Base-by-base conservation (phyloP, 495 filamentous ascomycete genomes). In the Penicillium paradoxum region DNA sequence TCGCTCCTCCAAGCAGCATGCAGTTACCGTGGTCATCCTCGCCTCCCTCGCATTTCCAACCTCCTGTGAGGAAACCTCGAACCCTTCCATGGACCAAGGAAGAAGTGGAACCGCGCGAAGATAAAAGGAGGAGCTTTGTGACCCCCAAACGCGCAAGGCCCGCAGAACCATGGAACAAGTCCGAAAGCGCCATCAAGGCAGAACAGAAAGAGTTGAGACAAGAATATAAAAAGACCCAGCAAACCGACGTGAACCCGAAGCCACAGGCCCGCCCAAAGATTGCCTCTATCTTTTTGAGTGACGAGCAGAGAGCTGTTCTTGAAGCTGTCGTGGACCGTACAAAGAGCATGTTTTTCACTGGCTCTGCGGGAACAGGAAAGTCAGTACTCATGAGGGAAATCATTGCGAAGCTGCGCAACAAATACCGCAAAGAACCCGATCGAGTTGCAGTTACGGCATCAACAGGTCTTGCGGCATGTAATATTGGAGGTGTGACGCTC, bases 321-420 rank as follows among this genome's bases (percentile, higher is more conserved):
- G 79, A 87, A 14, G 70, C 95, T 13, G 90, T 97, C 19, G 74
- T 88, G 3, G 78, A 91, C 4, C 64, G 85, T 32, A 73, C 76
- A 29, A 87, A 90, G 62, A 96, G 93, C 58, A 91, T 97, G 4
- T 98, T 98, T 76, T 98, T 97, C 70, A 98, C 93, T 2, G 93
- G 93, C 51, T 95, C 93, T 37, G 93, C 93, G 50, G 93, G 93
- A 78, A 98, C 93, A 18, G 93, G 93, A 55, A 98, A 98, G 72
- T 98, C 93, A 0, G 93, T 97, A 3, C 74, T 98, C 42, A 87
- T 98, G 77, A 81, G 93, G 51, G 83, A 93, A 54, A 93, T 96
- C 52, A 97, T 98, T 60, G 67, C 79, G 13, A 79, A 85, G 6
- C 72, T 97, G 39, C 90, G 86, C 25, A 78, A 79, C 40, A 96